These are phyloP conservation scores for Pleurotus platypus DNA, from an alignment of 768 basidiomycete species.

Conservation along the genomic window DNA sequence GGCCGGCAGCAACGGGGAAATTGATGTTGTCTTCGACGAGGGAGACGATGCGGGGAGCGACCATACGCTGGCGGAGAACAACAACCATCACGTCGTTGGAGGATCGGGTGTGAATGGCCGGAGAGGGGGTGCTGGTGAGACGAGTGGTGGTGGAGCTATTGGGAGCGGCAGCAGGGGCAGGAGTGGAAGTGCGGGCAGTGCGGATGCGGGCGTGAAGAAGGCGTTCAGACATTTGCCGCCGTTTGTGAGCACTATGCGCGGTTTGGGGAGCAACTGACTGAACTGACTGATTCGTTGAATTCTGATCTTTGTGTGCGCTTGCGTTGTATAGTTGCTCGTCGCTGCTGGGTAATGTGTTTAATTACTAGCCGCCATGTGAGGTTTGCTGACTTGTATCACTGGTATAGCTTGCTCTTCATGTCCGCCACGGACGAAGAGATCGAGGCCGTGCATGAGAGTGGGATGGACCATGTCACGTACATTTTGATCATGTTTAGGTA, in stretches of 20 bases:
- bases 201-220: slow-evolving; percentile 15
- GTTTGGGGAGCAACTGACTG: too few species aligned
- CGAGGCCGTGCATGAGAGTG: slow-evolving; percentile 57
- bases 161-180: slow-evolving; percentile 20
- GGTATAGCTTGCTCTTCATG: slow-evolving; percentile 74
- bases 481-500: slow-evolving; percentile 81
- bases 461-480: slow-evolving; percentile 92
- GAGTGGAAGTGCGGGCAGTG: too few species aligned
- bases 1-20: too few species aligned
- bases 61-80: slow-evolving; percentile 53
- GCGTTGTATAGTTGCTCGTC: slow-evolving; percentile 53
- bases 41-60: slow-evolving; percentile 60
- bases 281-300: too few species aligned
- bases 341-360: slow-evolving; percentile 55
- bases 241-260: slow-evolving; percentile 51
- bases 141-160: slow-evolving; percentile 1
- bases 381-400: background rate
- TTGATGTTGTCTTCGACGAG: slow-evolving; percentile 3
- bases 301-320: background rate
- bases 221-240: slow-evolving; percentile 85
- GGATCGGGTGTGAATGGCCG: too few species aligned
- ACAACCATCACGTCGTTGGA: slow-evolving; percentile 7
- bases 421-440: slow-evolving; percentile 93
- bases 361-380: background rate
- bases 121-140: too few species aligned